These are phyloP conservation scores for Cucurbita pepo DNA, from an alignment of 306 rosid species.

Conservation along the genomic window DNA sequence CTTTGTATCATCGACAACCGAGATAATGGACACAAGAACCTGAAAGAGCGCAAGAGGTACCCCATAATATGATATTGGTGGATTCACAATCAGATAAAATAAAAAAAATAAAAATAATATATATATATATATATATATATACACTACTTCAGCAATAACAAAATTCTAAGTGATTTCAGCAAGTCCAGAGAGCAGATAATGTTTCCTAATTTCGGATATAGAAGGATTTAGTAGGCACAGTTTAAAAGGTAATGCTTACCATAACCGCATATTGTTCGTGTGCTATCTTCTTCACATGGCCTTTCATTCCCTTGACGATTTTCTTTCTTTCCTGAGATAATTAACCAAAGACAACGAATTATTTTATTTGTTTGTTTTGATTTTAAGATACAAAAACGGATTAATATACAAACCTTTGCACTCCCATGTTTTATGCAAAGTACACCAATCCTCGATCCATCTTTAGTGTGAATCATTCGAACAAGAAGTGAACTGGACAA, in stretches of 20 bases:
- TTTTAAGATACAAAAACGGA: background rate
- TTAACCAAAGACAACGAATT: constrained; percentile 6
- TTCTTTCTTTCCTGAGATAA: constrained; percentile 81
- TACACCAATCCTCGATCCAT: constrained; percentile 75
- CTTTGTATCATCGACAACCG: constrained; percentile 85
- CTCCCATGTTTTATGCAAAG: constrained; percentile 81
- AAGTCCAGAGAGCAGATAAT: no score
- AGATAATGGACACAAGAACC: constrained; percentile 71
- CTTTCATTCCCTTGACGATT: constrained; percentile 87
- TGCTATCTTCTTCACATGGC: constrained; percentile 46
- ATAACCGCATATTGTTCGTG: constrained; percentile 59
- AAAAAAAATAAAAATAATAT: no score
- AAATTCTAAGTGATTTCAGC: background rate
- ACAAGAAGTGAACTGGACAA: constrained; percentile 67
- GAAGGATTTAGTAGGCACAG: background rate
- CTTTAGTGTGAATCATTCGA: constrained; percentile 68
- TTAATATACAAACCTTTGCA: constrained; percentile 47
- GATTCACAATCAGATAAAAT: background rate
- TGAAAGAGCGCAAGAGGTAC: constrained; percentile 12
- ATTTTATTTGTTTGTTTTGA: background rate
- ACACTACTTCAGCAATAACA: background rate
- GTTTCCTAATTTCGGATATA: no score
- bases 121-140: no score
- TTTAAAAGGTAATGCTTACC: constrained; percentile 33
- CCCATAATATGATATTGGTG: background rate